Base-by-base conservation (phyloP, 2,329 filamentous ascomycete genomes). In the Bipolaris sorokiniana region DNA sequence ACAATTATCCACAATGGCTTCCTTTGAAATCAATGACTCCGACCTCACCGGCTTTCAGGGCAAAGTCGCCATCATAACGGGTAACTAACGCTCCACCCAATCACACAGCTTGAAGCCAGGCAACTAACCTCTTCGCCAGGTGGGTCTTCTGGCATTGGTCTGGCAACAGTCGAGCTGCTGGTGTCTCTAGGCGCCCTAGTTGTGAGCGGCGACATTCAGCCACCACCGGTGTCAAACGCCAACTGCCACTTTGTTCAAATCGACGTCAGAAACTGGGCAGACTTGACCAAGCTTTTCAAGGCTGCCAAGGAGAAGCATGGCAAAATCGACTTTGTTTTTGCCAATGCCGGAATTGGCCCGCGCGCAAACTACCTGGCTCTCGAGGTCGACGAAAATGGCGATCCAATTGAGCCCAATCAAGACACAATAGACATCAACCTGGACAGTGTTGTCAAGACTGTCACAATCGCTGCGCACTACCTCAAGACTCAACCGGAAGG, bases 131-230 rank as follows among this genome's bases (percentile, higher is more conserved):
- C 1, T 16, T 38, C 41, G 20, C 52, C 52, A 81, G 84, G 85
- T 53, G 82, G 82, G 55, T 84, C 82, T 0, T 85, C 83, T 6
- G 85, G 85, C 36, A 88, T 87, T 51, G 85, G 85, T 37, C 78
- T 85, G 20, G 82, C 82, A 38, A 85, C 85, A 2, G 78, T 80
- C 11, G 68, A 80, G 5, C 74, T 84, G 4, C 79, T 86, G 16
- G 75, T 86, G 2, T 76, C 78, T 1, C 69, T 81, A 0, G 84
- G 84, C 34, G 84, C 84, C 26, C 77, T 73, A n/a, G 84, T 88
- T 13, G 76, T 87, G 55, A 81, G 77, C 37, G 84, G 78, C 23
- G 86, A 88, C 64, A 64, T 86, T 42, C 78, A 81, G 38, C 69
- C 79, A 9, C 75, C 77, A 0, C 63, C 63, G 15, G 38, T 54